Evolutionary conservation across 306 rosid species (phyloP).

Genomic region (Dryas octopetala): DNA sequence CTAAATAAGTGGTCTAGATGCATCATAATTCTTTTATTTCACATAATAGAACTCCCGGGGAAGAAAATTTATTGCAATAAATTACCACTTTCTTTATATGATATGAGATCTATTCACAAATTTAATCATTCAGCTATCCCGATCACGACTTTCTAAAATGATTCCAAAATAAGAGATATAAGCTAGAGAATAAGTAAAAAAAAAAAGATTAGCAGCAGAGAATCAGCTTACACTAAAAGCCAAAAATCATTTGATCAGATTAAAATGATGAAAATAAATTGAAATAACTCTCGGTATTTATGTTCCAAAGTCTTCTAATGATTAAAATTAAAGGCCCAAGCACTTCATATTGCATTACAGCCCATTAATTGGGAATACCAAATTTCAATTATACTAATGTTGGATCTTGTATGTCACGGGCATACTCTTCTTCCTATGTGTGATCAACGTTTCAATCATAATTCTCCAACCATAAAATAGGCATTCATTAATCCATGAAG

Average conservation of each 20-base stretch:
- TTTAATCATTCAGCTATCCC: background rate
- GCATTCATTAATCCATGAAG: background rate
- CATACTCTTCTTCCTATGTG: conserved; percentile 5
- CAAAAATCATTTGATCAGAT: background rate
- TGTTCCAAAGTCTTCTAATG: background rate
- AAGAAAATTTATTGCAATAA: background rate
- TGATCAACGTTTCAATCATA: conserved; percentile 4
- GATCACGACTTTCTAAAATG: background rate
- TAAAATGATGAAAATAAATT: background rate
- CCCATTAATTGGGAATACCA: background rate
- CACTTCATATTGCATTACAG: background rate
- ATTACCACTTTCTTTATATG: background rate
- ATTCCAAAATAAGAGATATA: background rate
- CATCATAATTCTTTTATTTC: background rate
- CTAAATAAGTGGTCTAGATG: background rate
- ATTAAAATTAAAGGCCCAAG: background rate
- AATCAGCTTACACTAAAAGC: background rate
- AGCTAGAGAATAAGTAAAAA: background rate
- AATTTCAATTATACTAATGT: background rate
- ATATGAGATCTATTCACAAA: background rate
- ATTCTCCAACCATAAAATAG: too few species aligned
- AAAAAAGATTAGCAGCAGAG: too few species aligned
- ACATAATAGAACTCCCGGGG: background rate
- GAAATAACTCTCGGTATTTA: background rate
- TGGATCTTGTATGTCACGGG: background rate